Percentiles rank a stretch among this genome's conserved stretches.
These are phyloP conservation scores for Aspergillus melleus DNA, from an alignment of 2,329 filamentous ascomycete genomes.

Conservation along the genomic window DNA sequence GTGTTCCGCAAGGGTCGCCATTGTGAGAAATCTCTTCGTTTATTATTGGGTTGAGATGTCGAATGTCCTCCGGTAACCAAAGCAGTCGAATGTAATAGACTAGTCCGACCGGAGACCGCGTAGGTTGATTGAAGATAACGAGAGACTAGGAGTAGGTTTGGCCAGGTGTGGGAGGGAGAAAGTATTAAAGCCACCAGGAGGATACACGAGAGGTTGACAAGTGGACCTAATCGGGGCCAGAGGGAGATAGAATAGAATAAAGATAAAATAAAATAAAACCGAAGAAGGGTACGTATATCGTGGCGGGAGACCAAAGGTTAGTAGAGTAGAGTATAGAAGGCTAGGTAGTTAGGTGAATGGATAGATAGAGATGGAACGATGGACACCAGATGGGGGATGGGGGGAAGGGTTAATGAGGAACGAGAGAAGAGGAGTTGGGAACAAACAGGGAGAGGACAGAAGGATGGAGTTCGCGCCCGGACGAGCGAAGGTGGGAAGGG, in stretches of 20 bases:
- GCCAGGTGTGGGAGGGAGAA: background rate
- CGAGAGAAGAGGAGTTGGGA: constrained; percentile 2
- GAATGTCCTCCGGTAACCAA: background rate
- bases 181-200: background rate
- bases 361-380: constrained; percentile 7
- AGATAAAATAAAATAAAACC: constrained; percentile 3
- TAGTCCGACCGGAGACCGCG: background rate
- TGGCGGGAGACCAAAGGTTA: background rate
- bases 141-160: constrained; percentile 5
- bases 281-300: constrained; percentile 7
- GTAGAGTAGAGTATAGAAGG: constrained; percentile 1
- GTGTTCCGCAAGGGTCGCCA: constrained; percentile 39
- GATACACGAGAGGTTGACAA: background rate
- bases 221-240: background rate
- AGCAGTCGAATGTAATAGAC: background rate
- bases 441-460: constrained; percentile 4
- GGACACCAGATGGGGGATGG: background rate
- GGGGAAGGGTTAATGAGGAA: constrained; percentile 9
- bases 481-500: background rate
- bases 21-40: constrained; percentile 12
- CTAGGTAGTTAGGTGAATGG: constrained; percentile 1
- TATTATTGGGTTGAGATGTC: background rate
- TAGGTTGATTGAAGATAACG: constrained; percentile 2
- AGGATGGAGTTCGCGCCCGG: constrained; percentile 6
- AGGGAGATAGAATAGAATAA: no score